phyloP scores from a whole-genome alignment of 2,329 filamentous ascomycete genomes.

The Hypoxylon sp. region DNA sequence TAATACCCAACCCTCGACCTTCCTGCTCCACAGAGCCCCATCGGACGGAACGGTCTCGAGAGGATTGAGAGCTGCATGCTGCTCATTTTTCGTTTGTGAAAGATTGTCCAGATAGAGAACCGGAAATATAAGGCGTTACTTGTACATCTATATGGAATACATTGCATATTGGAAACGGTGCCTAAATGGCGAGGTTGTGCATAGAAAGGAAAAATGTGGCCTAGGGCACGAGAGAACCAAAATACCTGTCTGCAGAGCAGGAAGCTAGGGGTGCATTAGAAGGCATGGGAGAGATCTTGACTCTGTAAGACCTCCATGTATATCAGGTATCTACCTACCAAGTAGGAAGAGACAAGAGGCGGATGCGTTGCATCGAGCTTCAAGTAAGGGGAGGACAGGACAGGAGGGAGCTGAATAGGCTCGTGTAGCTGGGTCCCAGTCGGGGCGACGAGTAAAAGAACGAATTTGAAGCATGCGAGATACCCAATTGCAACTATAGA shows the following conservation, averaged over 20 bases:
- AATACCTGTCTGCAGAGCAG: slow-evolving; percentile 9
- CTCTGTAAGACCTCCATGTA: background rate
- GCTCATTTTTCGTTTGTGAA: slow-evolving; percentile 33
- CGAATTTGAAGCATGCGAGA: slow-evolving; percentile 27
- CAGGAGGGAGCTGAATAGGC: background rate
- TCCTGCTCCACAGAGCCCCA: slow-evolving; percentile 41
- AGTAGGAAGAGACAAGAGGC: slow-evolving; percentile 3
- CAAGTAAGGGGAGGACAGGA: background rate
- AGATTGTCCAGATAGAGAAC: slow-evolving; percentile 32
- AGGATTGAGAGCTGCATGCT: slow-evolving; percentile 38
- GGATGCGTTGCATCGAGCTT: slow-evolving; percentile 8
- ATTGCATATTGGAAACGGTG: slow-evolving; percentile 25
- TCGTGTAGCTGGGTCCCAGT: background rate
- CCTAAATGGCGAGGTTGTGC: slow-evolving; percentile 9
- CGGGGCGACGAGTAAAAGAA: slow-evolving; percentile 2
- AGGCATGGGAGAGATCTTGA: background rate
- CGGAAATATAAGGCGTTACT: slow-evolving; percentile 30
- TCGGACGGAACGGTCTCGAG: slow-evolving; percentile 45
- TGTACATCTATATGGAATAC: slow-evolving; percentile 38
- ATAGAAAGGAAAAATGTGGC: slow-evolving; percentile 14
- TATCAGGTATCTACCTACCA: slow-evolving; percentile 7
- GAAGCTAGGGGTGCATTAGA: slow-evolving; percentile 10
- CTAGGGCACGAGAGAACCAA: slow-evolving; percentile 7
- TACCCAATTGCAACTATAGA: slow-evolving; percentile 35
- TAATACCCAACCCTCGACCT: slow-evolving; percentile 53